phyloP scores from a whole-genome alignment of 2,329 filamentous ascomycete genomes.

The Fusarium abutilonis region DNA sequence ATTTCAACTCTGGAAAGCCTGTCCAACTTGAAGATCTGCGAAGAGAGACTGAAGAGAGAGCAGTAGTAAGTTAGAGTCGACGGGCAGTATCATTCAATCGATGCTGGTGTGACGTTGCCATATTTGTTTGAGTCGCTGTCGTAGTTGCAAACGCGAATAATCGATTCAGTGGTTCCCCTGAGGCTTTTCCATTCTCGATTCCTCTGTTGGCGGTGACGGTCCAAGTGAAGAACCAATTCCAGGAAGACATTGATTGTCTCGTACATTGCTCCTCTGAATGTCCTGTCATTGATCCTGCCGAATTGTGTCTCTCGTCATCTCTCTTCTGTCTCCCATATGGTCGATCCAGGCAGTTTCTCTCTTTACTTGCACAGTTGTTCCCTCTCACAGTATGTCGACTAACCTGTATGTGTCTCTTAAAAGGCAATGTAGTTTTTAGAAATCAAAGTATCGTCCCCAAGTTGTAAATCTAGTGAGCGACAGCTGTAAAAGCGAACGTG shows the following conservation, averaged over 20 bases:
- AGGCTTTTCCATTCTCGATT: not conserved
- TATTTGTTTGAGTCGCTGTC: not conserved
- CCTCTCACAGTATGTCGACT: conserved; percentile 19
- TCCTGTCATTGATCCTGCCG: not conserved
- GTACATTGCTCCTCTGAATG: not conserved
- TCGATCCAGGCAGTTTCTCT: not conserved
- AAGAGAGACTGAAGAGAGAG: not conserved
- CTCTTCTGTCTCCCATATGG: not conserved
- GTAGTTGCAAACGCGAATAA: not conserved
- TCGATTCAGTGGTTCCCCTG: not conserved
- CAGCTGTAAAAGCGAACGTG: conserved; percentile 47
- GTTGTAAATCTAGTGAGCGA: conserved; percentile 37
- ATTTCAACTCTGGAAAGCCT: not conserved
- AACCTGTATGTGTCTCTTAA: conserved; percentile 38
- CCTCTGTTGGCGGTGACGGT: not conserved
- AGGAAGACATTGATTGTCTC: not conserved
- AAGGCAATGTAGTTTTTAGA: conserved; percentile 18
- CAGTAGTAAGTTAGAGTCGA: no score
- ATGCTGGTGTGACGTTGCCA: not conserved
- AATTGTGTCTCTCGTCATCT: conserved; percentile 10
- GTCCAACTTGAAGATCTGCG: not conserved
- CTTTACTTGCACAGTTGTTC: not conserved
- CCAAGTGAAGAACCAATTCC: not conserved
- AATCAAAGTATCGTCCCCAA: conserved; percentile 36
- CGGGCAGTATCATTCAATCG: not conserved